Evolutionary conservation across 805 yeast species (phyloP), one percentile per base, ranked within the genome.

Genomic region (Lipomyces sp.): DNA sequence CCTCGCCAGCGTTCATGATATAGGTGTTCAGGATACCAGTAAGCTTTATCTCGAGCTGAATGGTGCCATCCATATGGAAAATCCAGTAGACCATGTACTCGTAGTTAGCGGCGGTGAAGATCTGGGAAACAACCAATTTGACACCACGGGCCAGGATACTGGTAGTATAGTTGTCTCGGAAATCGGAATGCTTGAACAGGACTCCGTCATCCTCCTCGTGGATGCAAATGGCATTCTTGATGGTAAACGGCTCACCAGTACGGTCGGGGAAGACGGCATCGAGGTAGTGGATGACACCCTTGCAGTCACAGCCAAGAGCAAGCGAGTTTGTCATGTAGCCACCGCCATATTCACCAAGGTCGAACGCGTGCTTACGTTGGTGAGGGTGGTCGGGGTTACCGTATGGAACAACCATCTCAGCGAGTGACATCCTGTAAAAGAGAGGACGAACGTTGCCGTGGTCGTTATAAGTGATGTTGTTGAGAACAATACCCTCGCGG

Each of bases 151-250:
- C 87, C 68, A 86, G 89, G 72, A 89, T 84, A 48, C 89, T 85
- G 63, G 94, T 90, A 69, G 86, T 86, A 79, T 88, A 89, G 75
- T 83, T 85, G 77, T 90, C 94, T 82, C 95, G 85, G 81, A 88
- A 90, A 79, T 90, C 94, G 65, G 94, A 88, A 79, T 90, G 95
- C 81, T 90, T 90, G 83, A 82, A 89, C 71, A 90, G 80, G 70
- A 90, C 78, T 42, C 95, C 94, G 74, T 89, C 92, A 75, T 90
- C 95, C 78, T 90, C 94, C 80, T 90, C 95, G 77, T 90, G 95
- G 74, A 90, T 89, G 79, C 95, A 90, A 68, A 90, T 84, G 15
- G 93, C 94, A 73, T 90, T 88, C 78, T 87, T 88, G 66, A 89
- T 82, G 42, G 91, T 86, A 71, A 86, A 80, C 65, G 92, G 87